Percentiles rank a stretch among this genome's conserved stretches.
Conservation (phyloP, 257 asterid species). For the Coffea eugenioides region DNA sequence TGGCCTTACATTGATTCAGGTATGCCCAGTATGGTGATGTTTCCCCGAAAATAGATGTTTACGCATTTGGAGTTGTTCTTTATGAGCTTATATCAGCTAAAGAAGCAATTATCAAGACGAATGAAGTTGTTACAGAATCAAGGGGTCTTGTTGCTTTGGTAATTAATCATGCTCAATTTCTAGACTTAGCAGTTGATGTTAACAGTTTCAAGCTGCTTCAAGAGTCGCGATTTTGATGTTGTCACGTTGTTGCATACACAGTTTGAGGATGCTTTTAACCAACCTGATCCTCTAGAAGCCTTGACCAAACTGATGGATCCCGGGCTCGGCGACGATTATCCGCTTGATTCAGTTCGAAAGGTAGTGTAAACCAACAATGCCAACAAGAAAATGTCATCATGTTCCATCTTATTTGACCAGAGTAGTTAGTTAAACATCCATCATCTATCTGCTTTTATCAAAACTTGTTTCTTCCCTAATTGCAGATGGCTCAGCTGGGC, state of each 20-base stretch:
- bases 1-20: constrained; percentile 31
- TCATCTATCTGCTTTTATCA: background rate
- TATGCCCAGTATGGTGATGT: constrained; percentile 82
- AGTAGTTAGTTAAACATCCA: background rate
- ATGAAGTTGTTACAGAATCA: constrained; percentile 60
- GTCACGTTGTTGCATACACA: constrained; percentile 22
- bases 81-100: constrained; percentile 71
- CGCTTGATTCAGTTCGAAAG: constrained; percentile 66
- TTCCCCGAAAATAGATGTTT: constrained; percentile 72
- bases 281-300: constrained; percentile 47
- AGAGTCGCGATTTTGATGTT: background rate
- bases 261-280: constrained; percentile 68
- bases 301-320: constrained; percentile 66
- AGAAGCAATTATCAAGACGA: constrained; percentile 62
- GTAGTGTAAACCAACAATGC: constrained; percentile 27
- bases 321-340: constrained; percentile 58
- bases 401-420: background rate
- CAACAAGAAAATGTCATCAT: background rate
- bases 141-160: constrained; percentile 77
- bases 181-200: background rate
- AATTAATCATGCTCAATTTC: constrained; percentile 4
- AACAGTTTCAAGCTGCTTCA: background rate
- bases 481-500: constrained; percentile 80
- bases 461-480: background rate
- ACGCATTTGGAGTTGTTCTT: constrained; percentile 87